phyloP scores from a whole-genome alignment of 2,329 filamentous ascomycete genomes.

The Fusarium zealandicum region DNA sequence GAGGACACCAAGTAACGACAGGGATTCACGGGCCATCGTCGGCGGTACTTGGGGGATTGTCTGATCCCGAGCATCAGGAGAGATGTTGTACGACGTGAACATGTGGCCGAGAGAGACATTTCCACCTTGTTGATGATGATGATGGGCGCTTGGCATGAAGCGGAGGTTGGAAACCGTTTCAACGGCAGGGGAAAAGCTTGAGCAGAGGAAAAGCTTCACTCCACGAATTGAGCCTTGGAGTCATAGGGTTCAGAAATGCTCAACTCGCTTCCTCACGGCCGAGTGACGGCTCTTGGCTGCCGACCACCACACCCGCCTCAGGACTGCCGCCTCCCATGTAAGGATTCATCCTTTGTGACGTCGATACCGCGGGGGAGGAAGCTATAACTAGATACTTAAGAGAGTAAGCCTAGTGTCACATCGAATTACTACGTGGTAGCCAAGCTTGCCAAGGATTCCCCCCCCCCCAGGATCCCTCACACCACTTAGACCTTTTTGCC shows the following conservation, averaged over 20 bases:
- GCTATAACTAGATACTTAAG: too few relatives aligned
- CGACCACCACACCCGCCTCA: too few relatives aligned
- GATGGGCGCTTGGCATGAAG: not conserved
- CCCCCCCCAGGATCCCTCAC: not conserved
- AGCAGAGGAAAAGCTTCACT: too few relatives aligned
- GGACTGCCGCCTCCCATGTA: conserved; percentile 5
- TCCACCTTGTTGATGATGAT: not conserved
- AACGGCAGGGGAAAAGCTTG: not conserved
- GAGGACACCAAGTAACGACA: not conserved
- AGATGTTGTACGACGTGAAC: not conserved
- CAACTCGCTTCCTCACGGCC: not conserved
- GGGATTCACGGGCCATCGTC: conserved; percentile 21
- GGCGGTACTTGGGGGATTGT: conserved; percentile 16
- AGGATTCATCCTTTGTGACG: conserved; percentile 5
- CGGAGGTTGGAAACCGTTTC: not conserved
- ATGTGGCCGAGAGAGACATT: not conserved
- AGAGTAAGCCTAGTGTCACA: too few relatives aligned
- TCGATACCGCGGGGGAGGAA: conserved; percentile 22
- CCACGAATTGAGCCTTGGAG: too few relatives aligned
- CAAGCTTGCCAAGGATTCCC: not conserved
- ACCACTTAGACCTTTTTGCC: not conserved
- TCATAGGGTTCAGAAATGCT: too few relatives aligned
- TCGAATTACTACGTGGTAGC: too few relatives aligned
- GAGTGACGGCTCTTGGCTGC: not conserved
- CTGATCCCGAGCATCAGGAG: not conserved